Percentiles rank a stretch among this genome's conserved stretches.
phyloP scores from a whole-genome alignment of 2,329 filamentous ascomycete species.

The Fusarium sp. region DNA sequence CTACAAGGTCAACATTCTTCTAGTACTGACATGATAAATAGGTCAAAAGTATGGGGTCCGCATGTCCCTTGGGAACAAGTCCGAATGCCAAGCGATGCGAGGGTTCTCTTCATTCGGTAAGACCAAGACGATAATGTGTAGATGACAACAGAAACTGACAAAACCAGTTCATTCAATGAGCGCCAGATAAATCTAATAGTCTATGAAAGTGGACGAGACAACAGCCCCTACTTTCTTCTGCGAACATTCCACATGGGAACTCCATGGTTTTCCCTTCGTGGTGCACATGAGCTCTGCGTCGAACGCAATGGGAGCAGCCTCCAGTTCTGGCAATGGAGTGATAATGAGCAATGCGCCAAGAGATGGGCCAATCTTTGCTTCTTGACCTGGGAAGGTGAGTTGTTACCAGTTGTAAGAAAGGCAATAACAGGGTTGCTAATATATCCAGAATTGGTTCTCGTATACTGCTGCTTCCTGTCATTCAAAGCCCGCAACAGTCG shows the following conservation, averaged over 20 bases:
- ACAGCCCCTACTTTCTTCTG: slow-evolving; percentile 63
- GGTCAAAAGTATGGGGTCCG: slow-evolving; percentile 63
- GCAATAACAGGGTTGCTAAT: slow-evolving; percentile 17
- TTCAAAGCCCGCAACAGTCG: slow-evolving; percentile 66
- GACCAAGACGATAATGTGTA: neutral
- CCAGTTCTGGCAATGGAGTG: slow-evolving; percentile 66
- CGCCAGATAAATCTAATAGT: slow-evolving; percentile 67
- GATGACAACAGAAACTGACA: slow-evolving; percentile 11
- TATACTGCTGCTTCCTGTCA: slow-evolving; percentile 69
- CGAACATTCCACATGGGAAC: slow-evolving; percentile 57
- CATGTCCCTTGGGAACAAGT: slow-evolving; percentile 60
- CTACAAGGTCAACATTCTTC: neutral
- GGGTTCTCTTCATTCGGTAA: slow-evolving; percentile 69
- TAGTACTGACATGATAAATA: slow-evolving; percentile 43
- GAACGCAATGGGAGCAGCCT: slow-evolving; percentile 63
- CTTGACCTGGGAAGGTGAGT: slow-evolving; percentile 71
- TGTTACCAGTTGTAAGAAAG: neutral
- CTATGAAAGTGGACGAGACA: slow-evolving; percentile 61
- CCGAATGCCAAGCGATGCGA: slow-evolving; percentile 62
- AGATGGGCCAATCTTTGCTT: slow-evolving; percentile 70
- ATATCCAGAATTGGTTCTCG: slow-evolving; percentile 67
- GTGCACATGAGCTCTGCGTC: slow-evolving; percentile 68
- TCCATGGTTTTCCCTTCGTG: slow-evolving; percentile 63
- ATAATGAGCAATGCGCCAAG: slow-evolving; percentile 58
- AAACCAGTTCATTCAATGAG: slow-evolving; percentile 66